These are phyloP conservation scores for Pyrenophora seminiperda DNA, from an alignment of 2,329 filamentous ascomycete species.

Conservation along the genomic window DNA sequence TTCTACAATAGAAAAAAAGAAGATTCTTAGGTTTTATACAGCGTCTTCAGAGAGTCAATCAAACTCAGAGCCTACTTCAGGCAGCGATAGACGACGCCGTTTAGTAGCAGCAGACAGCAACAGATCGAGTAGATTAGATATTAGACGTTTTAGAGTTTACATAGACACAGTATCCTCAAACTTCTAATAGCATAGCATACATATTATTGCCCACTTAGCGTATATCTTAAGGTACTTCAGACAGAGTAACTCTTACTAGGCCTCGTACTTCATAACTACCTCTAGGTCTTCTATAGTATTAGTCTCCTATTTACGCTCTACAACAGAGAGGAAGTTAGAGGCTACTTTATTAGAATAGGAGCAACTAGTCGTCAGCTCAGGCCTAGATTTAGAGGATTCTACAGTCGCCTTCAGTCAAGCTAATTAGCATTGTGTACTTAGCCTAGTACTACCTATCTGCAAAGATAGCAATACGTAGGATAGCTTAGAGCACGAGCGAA, in stretches of 20 bases:
- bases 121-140: not conserved
- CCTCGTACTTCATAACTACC: constrained; percentile 9
- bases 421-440: not conserved
- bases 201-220: constrained; percentile 16
- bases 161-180: not conserved
- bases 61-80: not conserved
- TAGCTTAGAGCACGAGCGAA: constrained; percentile 4
- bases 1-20: constrained; percentile 6
- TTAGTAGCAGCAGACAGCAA: not conserved
- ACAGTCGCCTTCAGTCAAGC: not conserved
- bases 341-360: constrained; percentile 11
- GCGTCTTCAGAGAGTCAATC: not conserved
- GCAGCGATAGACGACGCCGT: constrained; percentile 5
- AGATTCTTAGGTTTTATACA: not conserved
- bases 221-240: constrained; percentile 12
- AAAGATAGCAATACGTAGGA: not conserved
- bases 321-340: constrained; percentile 9
- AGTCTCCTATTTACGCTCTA: constrained; percentile 12
- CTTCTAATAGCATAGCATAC: constrained; percentile 12
- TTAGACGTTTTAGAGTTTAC: constrained; percentile 4
- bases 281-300: constrained; percentile 8
- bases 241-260: constrained; percentile 10
- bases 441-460: not conserved
- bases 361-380: constrained; percentile 5
- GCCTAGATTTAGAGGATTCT: constrained; percentile 5